phyloP scores from a whole-genome alignment of 2,329 filamentous ascomycete species.

The Colletotrichum orbiculare region DNA sequence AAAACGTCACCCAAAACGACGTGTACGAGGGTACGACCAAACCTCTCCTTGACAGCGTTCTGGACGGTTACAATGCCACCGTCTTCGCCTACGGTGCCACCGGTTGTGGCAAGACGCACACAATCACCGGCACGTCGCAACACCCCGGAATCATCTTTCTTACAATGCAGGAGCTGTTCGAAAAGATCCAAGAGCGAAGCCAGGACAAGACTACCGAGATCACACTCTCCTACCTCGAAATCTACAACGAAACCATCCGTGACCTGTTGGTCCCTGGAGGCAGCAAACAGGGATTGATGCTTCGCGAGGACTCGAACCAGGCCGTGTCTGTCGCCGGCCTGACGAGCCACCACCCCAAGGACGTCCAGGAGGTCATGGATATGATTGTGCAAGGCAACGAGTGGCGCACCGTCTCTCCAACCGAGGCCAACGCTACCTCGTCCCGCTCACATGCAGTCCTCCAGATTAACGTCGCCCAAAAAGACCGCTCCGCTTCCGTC shows the following conservation, averaged over 20 bases:
- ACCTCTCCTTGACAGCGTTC: conserved; percentile 89
- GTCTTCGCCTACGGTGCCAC: conserved; percentile 99
- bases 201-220: conserved; percentile 91
- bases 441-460: conserved; percentile 97
- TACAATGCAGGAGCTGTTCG: conserved; percentile 98
- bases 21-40: conserved; percentile 95
- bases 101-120: conserved; percentile 98
- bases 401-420: conserved; percentile 94
- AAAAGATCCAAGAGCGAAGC: conserved; percentile 88
- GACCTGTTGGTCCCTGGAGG: conserved; percentile 90
- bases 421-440: conserved; percentile 96
- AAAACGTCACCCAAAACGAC: conserved; percentile 90
- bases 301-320: conserved; percentile 94
- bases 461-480: conserved; percentile 95
- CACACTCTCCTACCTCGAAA: conserved; percentile 94
- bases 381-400: conserved; percentile 98
- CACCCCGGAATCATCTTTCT: conserved; percentile 98
- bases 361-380: conserved; percentile 98
- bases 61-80: conserved; percentile 98
- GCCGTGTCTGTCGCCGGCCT: conserved; percentile 91
- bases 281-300: conserved; percentile 85
- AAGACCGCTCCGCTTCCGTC: conserved; percentile 90
- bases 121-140: conserved; percentile 90
- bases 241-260: conserved; percentile 99
- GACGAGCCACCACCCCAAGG: conserved; percentile 89